These are phyloP conservation scores for Casuarina cunninghamiana DNA, from an alignment of 306 rosid genomes.

Conservation along the genomic window DNA sequence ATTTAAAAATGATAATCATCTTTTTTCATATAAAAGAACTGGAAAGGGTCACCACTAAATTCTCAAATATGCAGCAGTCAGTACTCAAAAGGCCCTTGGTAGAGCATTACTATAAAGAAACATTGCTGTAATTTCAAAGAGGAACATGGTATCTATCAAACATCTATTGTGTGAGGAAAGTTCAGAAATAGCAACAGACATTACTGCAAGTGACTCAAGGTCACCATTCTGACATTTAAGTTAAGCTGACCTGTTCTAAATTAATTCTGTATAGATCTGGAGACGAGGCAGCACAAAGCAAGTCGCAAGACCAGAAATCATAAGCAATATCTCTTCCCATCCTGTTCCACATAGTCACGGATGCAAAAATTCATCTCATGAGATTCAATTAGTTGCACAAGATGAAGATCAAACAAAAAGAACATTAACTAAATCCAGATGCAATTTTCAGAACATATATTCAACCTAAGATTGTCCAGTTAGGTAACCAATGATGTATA, in stretches of 20 bases:
- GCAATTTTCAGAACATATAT: constrained; percentile 14
- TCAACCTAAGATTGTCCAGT: constrained; percentile 7
- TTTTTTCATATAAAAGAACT: neutral
- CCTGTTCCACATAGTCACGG: constrained; percentile 43
- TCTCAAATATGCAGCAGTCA: neutral
- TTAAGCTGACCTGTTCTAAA: constrained; percentile 71
- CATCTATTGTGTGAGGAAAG: neutral
- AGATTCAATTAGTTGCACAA: neutral
- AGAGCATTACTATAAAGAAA: neutral
- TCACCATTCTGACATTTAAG: constrained; percentile 1
- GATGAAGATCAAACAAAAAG: constrained; percentile 5
- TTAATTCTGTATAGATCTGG: constrained; percentile 89
- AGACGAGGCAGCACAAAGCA: constrained; percentile 97
- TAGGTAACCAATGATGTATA: neutral
- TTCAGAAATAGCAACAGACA: neutral
- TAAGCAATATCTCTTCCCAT: constrained; percentile 85
- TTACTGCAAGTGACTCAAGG: neutral
- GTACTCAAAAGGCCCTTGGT: neutral
- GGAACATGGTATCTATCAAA: neutral
- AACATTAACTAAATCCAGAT: constrained; percentile 3
- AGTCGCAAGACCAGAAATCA: constrained; percentile 92
- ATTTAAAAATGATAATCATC: neutral
- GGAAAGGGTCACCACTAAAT: neutral
- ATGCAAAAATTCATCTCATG: constrained; percentile 18
- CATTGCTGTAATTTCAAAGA: neutral